Base-by-base conservation (phyloP, 768 basidiomycete genomes). In the Calocera cornea region DNA sequence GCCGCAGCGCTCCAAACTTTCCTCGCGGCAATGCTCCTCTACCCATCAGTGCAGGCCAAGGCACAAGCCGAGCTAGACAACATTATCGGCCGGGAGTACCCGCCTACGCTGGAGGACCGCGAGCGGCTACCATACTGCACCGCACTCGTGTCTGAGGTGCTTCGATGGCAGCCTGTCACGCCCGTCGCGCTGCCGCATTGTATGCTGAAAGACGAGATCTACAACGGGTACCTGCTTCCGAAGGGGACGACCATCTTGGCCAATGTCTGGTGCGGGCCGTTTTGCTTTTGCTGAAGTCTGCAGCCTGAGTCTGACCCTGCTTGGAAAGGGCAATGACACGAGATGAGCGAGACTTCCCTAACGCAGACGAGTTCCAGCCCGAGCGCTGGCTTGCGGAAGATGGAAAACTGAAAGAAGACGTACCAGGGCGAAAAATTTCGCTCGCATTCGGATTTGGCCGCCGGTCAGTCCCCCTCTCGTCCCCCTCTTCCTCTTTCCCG, bases 51-150 rank as follows among this genome's bases (percentile, higher is more conserved):
- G 1, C 72, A 73, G 68, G 64, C 63, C 60, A 68, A 66, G 10
- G 73, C 73, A 34, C 73, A 74, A 64, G 70, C 44, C n/a, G 73
- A 74, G 67, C 66, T 73, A 22, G 73, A 74, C 63, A 31, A n/a
- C 11, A 69, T 72, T 41, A 19, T 72, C n/a, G 72, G 72, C 12
- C 47, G 38, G 3, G 68, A 70, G 31, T 68, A 69, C 12, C 70
- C 72, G 22, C 73, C 73, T 12, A 70, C 54, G 7, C 2, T 60
- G 2, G 54, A 2, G 5, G 54, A 60, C 54, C 5, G 54, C 11
- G 54, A 60, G 5, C n/a, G 5, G 2, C 11, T 60, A 5, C 54
- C 54, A 2, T 60, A 60, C 31, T 60, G 54, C 27, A 5, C 7
- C 2, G 54, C 54, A 5, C 7, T 60, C 27, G 54, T 60, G 14